Conservation (phyloP, 495 filamentous ascomycete species). For the Podospora appendiculata region DNA sequence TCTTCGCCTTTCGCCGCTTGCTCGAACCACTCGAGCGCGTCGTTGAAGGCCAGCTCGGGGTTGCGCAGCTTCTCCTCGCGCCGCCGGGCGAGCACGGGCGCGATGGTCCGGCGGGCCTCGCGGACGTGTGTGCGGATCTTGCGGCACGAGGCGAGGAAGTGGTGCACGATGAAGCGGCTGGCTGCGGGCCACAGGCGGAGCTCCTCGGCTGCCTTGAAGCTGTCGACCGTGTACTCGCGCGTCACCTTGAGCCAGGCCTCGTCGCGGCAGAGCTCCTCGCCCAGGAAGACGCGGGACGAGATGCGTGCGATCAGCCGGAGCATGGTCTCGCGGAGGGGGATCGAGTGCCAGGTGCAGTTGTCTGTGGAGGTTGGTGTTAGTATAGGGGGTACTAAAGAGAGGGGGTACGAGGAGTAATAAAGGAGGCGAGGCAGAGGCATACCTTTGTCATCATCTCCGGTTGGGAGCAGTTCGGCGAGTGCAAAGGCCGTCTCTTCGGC, state of each 20-base stretch:
- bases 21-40: constrained; percentile 31
- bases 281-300: constrained; percentile 40
- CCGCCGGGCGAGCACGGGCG: constrained; percentile 20
- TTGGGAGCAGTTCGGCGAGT: constrained; percentile 23
- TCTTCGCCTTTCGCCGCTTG: constrained; percentile 15
- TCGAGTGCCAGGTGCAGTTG: constrained; percentile 12
- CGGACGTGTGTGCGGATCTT: constrained; percentile 10
- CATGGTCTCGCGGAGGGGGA: constrained; percentile 7
- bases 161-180: constrained; percentile 24
- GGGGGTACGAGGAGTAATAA: not conserved
- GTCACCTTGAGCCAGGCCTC: constrained; percentile 35
- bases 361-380: constrained; percentile 5
- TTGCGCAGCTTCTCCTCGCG: constrained; percentile 9
- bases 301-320: constrained; percentile 33
- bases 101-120: constrained; percentile 17
- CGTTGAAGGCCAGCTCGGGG: constrained; percentile 13
- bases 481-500: constrained; percentile 33
- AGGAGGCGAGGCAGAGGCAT: not conserved
- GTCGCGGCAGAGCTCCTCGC: constrained; percentile 37
- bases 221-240: constrained; percentile 28
- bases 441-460: not conserved
- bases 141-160: constrained; percentile 26
- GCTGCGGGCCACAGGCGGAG: constrained; percentile 26
- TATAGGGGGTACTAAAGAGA: not conserved
- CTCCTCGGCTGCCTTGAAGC: constrained; percentile 17